Conservation (phyloP, 768 basidiomycete species). For the Sporobolomyces pararoseus region DNA sequence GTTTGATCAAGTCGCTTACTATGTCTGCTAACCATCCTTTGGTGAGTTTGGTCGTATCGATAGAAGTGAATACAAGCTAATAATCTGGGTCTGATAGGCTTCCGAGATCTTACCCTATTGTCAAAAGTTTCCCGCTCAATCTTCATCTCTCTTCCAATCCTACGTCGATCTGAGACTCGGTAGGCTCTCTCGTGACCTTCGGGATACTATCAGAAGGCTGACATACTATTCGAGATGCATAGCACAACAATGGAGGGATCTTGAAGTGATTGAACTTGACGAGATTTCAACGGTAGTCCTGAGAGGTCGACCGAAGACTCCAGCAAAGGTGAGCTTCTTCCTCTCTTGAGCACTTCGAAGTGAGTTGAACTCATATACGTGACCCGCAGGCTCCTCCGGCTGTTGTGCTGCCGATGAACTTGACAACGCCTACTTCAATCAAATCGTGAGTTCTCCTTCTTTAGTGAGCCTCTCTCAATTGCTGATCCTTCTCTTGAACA, state of each 20-base stretch:
- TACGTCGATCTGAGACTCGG: constrained; percentile 35
- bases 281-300: constrained; percentile 25
- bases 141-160: constrained; percentile 28
- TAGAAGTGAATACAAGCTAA: too few relatives aligned
- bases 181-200: background rate
- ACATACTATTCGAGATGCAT: background rate
- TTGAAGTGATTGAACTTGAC: constrained; percentile 32
- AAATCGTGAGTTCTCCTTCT: constrained; percentile 6
- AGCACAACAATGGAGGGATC: constrained; percentile 38
- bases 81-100: too few relatives aligned
- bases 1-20: too few relatives aligned
- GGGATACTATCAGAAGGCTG: background rate
- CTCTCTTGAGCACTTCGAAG: background rate
- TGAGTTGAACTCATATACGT: background rate
- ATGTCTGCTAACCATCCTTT: constrained; percentile 32
- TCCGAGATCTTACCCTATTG: constrained; percentile 22
- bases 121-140: constrained; percentile 14
- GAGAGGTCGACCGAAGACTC: constrained; percentile 7
- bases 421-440: constrained; percentile 33
- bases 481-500: background rate
- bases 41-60: too few relatives aligned
- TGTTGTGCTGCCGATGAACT: constrained; percentile 26
- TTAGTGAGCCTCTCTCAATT: background rate
- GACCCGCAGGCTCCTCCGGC: constrained; percentile 11
- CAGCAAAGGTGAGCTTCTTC: constrained; percentile 1